These are phyloP conservation scores for Filobasidium uniguttulatum DNA, from an alignment of 1,284 basidiomycete species.

Conservation along the genomic window DNA sequence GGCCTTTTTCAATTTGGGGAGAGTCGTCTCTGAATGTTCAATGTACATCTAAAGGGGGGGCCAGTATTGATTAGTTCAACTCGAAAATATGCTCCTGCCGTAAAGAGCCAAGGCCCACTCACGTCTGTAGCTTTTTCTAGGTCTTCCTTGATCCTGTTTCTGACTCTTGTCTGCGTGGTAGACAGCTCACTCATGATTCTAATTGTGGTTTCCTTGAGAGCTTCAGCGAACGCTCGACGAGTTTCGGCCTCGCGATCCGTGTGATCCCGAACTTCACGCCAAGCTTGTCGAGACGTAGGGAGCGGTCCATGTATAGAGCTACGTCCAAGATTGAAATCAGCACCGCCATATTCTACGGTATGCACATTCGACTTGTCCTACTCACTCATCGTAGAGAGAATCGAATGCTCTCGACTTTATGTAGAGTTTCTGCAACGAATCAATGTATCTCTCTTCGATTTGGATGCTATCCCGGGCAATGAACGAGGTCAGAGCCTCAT, in stretches of 20 bases:
- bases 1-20: constrained; percentile 60
- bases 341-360: no score
- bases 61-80: background rate
- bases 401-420: constrained; percentile 55
- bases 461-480: constrained; percentile 46
- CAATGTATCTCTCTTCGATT: constrained; percentile 68
- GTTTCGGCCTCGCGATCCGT: constrained; percentile 71
- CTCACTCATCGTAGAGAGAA: constrained; percentile 32
- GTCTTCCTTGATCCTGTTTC: constrained; percentile 78
- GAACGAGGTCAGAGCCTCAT: constrained; percentile 15
- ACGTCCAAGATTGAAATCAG: background rate
- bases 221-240: constrained; percentile 57
- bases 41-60: constrained; percentile 44
- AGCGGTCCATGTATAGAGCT: constrained; percentile 38
- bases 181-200: constrained; percentile 52
- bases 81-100: background rate
- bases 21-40: constrained; percentile 58
- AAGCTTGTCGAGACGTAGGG: constrained; percentile 51
- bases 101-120: background rate
- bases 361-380: background rate
- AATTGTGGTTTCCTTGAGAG: constrained; percentile 58
- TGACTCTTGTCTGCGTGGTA: constrained; percentile 75
- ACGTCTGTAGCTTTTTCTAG: constrained; percentile 53
- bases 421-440: constrained; percentile 55
- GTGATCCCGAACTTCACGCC: constrained; percentile 70